Evolutionary conservation across 1,139 yeast genomes (phyloP), one percentile per base, ranked within the genome.

Genomic region (Lodderomyces margitis): DNA sequence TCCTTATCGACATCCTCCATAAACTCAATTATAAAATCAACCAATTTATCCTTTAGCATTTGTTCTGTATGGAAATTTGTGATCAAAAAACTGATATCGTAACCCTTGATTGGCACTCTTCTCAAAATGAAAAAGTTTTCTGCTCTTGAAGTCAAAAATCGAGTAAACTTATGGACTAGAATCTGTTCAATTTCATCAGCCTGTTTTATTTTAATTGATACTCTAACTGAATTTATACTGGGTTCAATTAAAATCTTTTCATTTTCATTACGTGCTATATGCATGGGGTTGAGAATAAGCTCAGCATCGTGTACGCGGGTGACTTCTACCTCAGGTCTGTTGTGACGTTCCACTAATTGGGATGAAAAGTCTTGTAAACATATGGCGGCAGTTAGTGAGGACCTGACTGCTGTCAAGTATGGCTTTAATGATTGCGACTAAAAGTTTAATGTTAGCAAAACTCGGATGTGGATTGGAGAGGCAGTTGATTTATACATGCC

Each of bases 1-100:
- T 92, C 99, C 69, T 91, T 92, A 65, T 92, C 99, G 20, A 92
- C 98, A 57, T 91, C 98, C 64, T 92, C 98, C 98, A 92, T 91
- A 62, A 94, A 92, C 68, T 92, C 98, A 56, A 92, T 88, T 55
- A 92, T 89, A 61, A 92, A 92, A 63, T 92, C 98, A 38, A 92
- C 96, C 57, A 92, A 77, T 64, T 94, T 94, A 58, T 86, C 92
- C 68, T 94, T 92, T 64, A 91, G 78, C 96, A 92, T 89, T 54
- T 85, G 85, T 63, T 92, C 98, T 9, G 97, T 89, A 65, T 92
- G 98, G 67, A 83, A 83, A 65, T 92, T 92, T 31, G 98, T 92
- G 54, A 92, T 81, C 59, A 92, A 74, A 60, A 92, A 94, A 17
- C 97, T 87, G 50, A 92, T 89, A 60, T 91, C 97, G 61, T 88